phyloP scores from a whole-genome alignment of 441 rosid genomes.

The Brassica hybrid region DNA sequence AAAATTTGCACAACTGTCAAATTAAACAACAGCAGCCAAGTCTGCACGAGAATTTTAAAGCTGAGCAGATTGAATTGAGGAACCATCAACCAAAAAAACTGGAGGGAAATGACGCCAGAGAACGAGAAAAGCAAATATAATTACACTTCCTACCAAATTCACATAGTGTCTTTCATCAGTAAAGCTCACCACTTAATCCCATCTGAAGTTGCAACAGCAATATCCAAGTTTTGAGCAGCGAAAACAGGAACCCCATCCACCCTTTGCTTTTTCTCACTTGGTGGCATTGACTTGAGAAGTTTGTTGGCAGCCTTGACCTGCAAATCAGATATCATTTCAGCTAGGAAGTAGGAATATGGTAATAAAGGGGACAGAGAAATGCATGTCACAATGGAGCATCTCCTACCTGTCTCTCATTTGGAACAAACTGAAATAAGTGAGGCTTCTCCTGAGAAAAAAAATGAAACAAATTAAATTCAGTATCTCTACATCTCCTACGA shows the following conservation, averaged over 20 bases:
- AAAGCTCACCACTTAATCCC: conserved; percentile 87
- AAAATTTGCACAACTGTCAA: neutral
- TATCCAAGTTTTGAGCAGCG: conserved; percentile 89
- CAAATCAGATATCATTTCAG: conserved; percentile 19
- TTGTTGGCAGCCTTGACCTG: conserved; percentile 95
- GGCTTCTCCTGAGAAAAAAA: conserved; percentile 75
- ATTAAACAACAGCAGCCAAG: conserved; percentile 10
- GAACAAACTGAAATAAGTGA: conserved; percentile 89
- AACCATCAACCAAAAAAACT: conserved; percentile 17
- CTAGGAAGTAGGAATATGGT: neutral
- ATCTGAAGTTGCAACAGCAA: conserved; percentile 89
- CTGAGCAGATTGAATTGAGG: neutral
- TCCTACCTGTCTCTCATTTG: conserved; percentile 91
- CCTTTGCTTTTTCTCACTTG: conserved; percentile 55
- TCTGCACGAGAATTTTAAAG: neutral
- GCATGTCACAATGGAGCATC: neutral
- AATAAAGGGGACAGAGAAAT: conserved; percentile 1
- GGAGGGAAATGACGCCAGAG: too few relatives aligned
- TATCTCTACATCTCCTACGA: neutral
- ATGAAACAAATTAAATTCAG: conserved; percentile 27
- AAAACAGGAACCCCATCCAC: conserved; percentile 95
- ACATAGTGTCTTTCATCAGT: conserved; percentile 3
- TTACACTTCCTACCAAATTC: conserved; percentile 4
- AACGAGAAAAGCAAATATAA: too few relatives aligned
- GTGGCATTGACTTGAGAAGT: conserved; percentile 72